A percentile compares a stretch with the other conserved stretches of the same genome.
phyloP scores from a whole-genome alignment of 2,329 filamentous ascomycete genomes.

The Phialophora verrucosa region DNA sequence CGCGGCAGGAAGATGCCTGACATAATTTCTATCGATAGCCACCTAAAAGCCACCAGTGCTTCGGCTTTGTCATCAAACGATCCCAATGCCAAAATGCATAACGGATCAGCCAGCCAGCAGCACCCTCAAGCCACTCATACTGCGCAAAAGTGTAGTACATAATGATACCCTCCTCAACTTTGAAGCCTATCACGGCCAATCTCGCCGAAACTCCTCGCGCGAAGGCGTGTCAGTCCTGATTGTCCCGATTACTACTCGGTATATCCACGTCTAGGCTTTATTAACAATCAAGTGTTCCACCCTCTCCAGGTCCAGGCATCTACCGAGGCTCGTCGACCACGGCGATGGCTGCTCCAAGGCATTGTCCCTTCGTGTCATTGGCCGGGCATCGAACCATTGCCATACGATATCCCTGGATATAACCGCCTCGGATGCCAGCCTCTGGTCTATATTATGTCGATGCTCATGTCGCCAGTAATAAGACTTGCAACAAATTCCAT shows the following conservation, averaged over 20 bases:
- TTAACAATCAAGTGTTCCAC: conserved; percentile 6
- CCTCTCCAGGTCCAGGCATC: neutral
- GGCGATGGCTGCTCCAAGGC: neutral
- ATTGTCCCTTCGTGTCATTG: neutral
- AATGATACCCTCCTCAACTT: neutral
- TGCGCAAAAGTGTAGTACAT: neutral
- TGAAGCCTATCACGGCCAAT: neutral
- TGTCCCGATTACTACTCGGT: neutral
- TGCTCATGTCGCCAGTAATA: neutral
- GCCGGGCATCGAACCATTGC: neutral
- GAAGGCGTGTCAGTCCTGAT: neutral
- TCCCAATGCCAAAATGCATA: neutral
- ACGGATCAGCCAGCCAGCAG: neutral
- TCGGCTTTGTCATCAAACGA: neutral
- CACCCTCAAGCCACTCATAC: neutral
- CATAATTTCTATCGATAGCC: neutral
- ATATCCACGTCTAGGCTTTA: conserved; percentile 1
- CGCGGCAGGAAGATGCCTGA: neutral
- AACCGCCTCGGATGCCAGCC: neutral
- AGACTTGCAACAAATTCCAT: neutral
- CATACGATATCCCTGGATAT: neutral
- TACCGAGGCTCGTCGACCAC: neutral
- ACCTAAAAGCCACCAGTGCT: neutral
- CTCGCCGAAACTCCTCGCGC: neutral
- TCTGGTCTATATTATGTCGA: conserved; percentile 11